Conservation (phyloP, 148 eudicot genomes). For the Camellia granthamiana region DNA sequence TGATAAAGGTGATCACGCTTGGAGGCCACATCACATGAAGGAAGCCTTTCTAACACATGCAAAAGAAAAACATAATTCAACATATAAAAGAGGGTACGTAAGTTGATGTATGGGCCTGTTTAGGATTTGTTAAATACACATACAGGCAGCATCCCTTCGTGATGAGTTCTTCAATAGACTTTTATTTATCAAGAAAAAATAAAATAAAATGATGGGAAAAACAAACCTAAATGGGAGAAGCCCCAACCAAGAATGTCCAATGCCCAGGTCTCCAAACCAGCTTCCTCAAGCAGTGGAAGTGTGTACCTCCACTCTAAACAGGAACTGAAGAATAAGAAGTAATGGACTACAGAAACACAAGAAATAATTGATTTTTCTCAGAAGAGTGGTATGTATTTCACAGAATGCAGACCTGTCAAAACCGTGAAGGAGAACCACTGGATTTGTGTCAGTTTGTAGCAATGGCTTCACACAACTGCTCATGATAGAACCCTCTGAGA, state of each 20-base stretch:
- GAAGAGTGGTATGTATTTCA: not conserved
- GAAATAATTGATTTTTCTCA: not conserved
- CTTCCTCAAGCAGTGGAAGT: conserved; percentile 88
- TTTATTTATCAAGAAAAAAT: not conserved
- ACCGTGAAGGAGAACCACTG: conserved; percentile 89
- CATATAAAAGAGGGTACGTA: not conserved
- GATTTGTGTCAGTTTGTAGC: conserved; percentile 41
- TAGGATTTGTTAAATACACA: not conserved
- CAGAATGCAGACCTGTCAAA: conserved; percentile 69
- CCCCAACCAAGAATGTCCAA: conserved; percentile 98
- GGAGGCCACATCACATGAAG: conserved; percentile 64
- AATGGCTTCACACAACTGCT: conserved; percentile 88
- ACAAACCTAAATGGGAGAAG: conserved; percentile 79
- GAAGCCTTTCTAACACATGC: conserved; percentile 52
- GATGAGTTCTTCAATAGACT: not conserved
- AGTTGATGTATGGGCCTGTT: not conserved
- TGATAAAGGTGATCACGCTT: conserved; percentile 89
- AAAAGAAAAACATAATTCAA: conserved; percentile 4
- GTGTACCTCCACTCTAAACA: conserved; percentile 96
- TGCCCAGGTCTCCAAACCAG: conserved; percentile 85
- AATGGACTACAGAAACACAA: conserved; percentile 35
- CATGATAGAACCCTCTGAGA: conserved; percentile 46
- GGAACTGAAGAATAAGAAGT: conserved; percentile 69
- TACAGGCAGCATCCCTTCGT: not conserved
- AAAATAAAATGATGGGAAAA: not conserved